Evolutionary conservation across 2,329 filamentous ascomycete species (phyloP).

Genomic region (Bipolaris bicolor): DNA sequence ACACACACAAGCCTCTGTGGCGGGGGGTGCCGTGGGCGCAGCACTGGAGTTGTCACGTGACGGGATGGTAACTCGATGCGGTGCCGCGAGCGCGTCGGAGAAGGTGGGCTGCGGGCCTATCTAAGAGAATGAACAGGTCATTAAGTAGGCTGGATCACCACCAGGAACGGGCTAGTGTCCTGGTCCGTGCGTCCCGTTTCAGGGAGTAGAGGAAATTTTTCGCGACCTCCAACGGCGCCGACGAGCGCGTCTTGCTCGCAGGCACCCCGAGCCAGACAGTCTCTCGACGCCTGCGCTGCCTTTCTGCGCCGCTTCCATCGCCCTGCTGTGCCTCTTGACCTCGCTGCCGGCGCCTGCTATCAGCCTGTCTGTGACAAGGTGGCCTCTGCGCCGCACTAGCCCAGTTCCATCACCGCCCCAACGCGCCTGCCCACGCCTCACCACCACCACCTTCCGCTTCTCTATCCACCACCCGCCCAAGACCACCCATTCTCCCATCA

Average conservation of each 20-base stretch:
- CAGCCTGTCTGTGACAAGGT: constrained; percentile 26
- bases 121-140: constrained; percentile 28
- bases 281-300: background rate
- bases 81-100: constrained; percentile 38
- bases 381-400: constrained; percentile 30
- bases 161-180: constrained; percentile 27
- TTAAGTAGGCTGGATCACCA: constrained; percentile 24
- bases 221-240: constrained; percentile 30
- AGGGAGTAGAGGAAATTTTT: constrained; percentile 39
- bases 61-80: constrained; percentile 30
- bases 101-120: constrained; percentile 41
- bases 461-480: background rate
- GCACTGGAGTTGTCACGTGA: constrained; percentile 30
- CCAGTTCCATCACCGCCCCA: constrained; percentile 28
- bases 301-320: background rate
- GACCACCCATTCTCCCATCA: background rate
- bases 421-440: constrained; percentile 16
- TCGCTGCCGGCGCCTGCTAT: background rate
- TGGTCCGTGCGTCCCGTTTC: constrained; percentile 34
- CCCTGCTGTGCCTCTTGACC: background rate
- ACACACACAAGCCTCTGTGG: constrained; percentile 2
- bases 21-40: constrained; percentile 3
- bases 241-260: constrained; percentile 9
- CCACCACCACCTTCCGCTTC: constrained; percentile 11
- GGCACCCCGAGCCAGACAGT: background rate